Evolutionary conservation across 1,284 basidiomycete genomes (phyloP).

Genomic region (Leccinum insigne): DNA sequence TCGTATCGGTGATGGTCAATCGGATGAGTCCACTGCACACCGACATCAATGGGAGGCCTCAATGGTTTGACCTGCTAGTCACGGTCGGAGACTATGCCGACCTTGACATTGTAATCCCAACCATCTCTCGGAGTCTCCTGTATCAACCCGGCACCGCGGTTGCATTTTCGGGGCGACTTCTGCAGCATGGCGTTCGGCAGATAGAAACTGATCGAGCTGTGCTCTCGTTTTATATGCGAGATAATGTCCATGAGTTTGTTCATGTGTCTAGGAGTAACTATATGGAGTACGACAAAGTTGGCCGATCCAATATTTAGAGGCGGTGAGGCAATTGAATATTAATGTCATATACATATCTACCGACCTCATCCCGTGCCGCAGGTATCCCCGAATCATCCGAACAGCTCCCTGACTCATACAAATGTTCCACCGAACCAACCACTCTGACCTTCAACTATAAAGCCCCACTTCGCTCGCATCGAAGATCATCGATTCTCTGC

Average conservation of each 20-base stretch:
- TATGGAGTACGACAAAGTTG: background rate
- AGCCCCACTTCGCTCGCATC: no score
- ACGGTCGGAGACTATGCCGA: background rate
- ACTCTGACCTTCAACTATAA: no score
- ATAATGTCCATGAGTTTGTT: background rate
- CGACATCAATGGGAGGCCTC: background rate
- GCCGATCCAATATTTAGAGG: background rate
- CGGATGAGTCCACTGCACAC: background rate
- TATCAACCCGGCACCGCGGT: background rate
- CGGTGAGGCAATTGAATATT: no score
- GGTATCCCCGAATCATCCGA: no score
- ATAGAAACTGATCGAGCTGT: background rate
- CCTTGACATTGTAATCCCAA: background rate
- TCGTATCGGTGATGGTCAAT: background rate
- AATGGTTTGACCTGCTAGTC: background rate
- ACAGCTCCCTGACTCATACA: no score
- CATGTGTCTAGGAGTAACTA: background rate
- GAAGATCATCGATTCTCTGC: no score
- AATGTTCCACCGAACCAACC: no score
- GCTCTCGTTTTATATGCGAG: background rate
- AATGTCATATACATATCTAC: no score
- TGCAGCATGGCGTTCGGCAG: background rate
- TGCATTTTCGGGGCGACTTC: background rate
- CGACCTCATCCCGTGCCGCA: no score
- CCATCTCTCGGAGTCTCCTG: background rate